A percentile compares a stretch with the other conserved stretches of the same genome.
phyloP scores from a whole-genome alignment of 192 early-diverging fungal species.

The Podila epigama region DNA sequence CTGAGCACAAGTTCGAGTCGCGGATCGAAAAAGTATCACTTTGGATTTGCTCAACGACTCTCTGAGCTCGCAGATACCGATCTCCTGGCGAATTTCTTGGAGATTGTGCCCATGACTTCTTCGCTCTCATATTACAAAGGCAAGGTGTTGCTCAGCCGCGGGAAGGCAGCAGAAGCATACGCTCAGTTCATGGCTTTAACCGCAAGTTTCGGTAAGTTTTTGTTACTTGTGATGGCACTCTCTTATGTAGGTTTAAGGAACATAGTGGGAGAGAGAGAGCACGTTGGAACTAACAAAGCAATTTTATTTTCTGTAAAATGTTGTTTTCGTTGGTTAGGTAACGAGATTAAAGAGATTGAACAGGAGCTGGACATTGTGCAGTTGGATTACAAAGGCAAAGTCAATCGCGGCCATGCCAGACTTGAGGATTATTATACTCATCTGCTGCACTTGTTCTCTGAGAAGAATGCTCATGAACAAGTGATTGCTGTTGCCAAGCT shows the following conservation, averaged over 20 bases:
- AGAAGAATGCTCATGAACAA: conserved; percentile 18
- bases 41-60: conserved; percentile 29
- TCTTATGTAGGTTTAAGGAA: not conserved
- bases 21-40: conserved; percentile 14
- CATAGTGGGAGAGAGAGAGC: not conserved
- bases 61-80: conserved; percentile 18
- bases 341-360: conserved; percentile 28
- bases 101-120: conserved; percentile 16
- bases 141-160: conserved; percentile 23
- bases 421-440: conserved; percentile 39
- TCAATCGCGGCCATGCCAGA: conserved; percentile 26
- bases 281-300: not conserved
- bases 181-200: conserved; percentile 33
- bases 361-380: conserved; percentile 47
- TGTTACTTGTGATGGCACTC: not conserved
- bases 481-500: conserved; percentile 23
- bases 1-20: not conserved
- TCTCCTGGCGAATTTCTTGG: conserved; percentile 23
- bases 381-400: conserved; percentile 16
- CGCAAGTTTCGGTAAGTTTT: conserved; percentile 31
- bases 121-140: conserved; percentile 36
- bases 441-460: conserved; percentile 13
- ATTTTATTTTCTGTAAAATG: not conserved
- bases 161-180: conserved; percentile 13
- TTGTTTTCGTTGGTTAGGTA: conserved; percentile 1